Percentiles rank a stretch among this genome's conserved stretches.
Evolutionary conservation across 495 filamentous ascomycete genomes (phyloP).

Genomic region (Chaetomidium leptoderma): DNA sequence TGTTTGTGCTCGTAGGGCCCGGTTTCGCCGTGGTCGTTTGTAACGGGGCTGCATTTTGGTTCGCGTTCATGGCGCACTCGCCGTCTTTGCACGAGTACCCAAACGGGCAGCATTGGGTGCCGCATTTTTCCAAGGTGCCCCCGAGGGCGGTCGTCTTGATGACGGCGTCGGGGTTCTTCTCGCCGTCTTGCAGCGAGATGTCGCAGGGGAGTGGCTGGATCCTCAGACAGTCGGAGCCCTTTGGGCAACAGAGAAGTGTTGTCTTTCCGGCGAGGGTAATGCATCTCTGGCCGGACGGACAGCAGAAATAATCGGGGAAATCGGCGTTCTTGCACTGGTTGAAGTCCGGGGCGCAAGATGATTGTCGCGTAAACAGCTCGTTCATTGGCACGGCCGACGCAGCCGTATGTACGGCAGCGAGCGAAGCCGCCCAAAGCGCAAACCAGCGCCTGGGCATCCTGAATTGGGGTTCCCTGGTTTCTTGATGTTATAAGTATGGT

Average conservation of each 20-base stretch:
- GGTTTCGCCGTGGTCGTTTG: constrained; percentile 24
- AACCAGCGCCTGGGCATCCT: constrained; percentile 19
- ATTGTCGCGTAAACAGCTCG: constrained; percentile 34
- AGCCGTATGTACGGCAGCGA: constrained; percentile 30
- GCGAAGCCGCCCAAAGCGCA: constrained; percentile 26
- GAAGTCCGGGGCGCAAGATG: constrained; percentile 31
- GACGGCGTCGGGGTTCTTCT: constrained; percentile 52
- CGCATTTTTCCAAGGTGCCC: constrained; percentile 54
- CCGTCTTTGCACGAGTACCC: constrained; percentile 64
- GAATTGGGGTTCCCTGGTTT: not conserved
- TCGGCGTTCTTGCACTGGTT: constrained; percentile 48
- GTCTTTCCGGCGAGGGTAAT: constrained; percentile 59
- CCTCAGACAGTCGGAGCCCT: constrained; percentile 54
- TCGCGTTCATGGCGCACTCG: constrained; percentile 36
- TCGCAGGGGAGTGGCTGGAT: constrained; percentile 73
- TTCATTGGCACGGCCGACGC: constrained; percentile 31
- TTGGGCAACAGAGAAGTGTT: constrained; percentile 75
- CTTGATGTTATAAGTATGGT: not conserved
- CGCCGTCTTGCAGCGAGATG: constrained; percentile 60
- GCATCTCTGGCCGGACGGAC: constrained; percentile 58
- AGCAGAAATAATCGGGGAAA: constrained; percentile 74
- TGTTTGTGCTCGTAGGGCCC: constrained; percentile 16
- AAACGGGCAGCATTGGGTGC: constrained; percentile 68
- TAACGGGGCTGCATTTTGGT: constrained; percentile 34
- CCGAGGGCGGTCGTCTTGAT: constrained; percentile 67